Percentiles rank a stretch among this genome's conserved stretches.
phyloP scores from a whole-genome alignment of 345 rosid genomes.

The Cardamine resedifolia region DNA sequence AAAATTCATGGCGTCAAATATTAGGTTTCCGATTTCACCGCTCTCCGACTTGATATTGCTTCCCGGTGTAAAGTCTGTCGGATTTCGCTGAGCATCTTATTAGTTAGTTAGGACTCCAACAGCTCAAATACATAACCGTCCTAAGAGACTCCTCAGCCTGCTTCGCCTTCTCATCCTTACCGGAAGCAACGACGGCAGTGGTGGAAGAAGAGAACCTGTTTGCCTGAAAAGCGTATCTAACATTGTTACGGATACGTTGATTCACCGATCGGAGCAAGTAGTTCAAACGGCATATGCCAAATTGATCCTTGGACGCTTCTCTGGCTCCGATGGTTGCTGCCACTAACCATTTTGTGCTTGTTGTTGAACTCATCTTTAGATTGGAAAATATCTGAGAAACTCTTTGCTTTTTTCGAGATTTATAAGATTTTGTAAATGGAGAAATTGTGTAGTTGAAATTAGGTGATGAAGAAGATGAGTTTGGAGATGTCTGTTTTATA shows the following conservation, averaged over 20 bases:
- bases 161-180: conserved; percentile 38
- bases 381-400: not conserved
- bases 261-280: conserved; percentile 41
- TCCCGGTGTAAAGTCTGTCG: too few relatives aligned
- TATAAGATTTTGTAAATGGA: not conserved
- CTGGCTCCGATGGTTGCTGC: conserved; percentile 55
- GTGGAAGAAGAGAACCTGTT: conserved; percentile 27
- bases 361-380: conserved; percentile 34
- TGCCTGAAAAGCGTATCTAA: conserved; percentile 39
- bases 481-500: not conserved
- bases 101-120: conserved; percentile 64
- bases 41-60: too few relatives aligned
- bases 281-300: conserved; percentile 55
- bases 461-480: conserved; percentile 8
- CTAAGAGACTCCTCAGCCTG: conserved; percentile 71
- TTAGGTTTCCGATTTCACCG: too few relatives aligned
- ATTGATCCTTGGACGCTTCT: conserved; percentile 55
- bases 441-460: not conserved
- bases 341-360: conserved; percentile 48
- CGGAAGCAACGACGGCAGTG: conserved; percentile 7
- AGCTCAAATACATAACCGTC: conserved; percentile 78
- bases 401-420: not conserved
- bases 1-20: too few relatives aligned
- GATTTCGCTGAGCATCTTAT: too few relatives aligned
- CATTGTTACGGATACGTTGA: conserved; percentile 38